Evolutionary conservation across 768 basidiomycete species (phyloP).

Genomic region (Dentipellis fragilis): DNA sequence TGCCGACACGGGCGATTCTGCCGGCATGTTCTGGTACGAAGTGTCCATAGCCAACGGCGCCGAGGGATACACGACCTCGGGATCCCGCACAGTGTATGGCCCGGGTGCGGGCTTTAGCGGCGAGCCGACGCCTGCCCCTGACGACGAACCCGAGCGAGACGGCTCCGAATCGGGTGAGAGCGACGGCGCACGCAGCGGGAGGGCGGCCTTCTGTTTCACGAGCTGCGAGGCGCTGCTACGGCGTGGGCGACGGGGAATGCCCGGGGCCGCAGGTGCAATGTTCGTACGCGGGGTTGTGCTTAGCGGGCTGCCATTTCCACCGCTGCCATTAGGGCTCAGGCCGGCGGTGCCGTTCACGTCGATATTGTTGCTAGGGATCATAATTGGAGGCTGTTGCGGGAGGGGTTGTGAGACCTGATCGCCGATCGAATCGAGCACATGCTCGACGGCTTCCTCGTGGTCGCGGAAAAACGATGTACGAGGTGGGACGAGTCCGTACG

Average conservation of each 20-base stretch:
- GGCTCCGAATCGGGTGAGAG: constrained; percentile 13
- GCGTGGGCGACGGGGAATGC: constrained; percentile 5
- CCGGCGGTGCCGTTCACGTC: not conserved
- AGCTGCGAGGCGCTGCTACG: constrained; percentile 8
- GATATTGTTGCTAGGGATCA: not conserved
- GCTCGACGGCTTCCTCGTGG: not conserved
- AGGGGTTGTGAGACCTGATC: not conserved
- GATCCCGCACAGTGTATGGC: not conserved
- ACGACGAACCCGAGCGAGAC: constrained; percentile 9
- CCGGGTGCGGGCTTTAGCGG: not conserved
- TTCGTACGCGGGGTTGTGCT: too few relatives aligned
- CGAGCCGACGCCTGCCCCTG: not conserved
- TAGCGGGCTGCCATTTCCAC: too few relatives aligned
- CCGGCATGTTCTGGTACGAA: not conserved
- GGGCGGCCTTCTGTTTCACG: constrained; percentile 5
- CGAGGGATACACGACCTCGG: constrained; percentile 1
- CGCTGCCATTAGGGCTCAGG: too few relatives aligned
- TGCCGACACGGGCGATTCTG: not conserved
- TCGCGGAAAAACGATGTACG: constrained; percentile 13
- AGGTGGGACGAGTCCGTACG: constrained; percentile 10
- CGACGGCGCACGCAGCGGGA: constrained; percentile 7
- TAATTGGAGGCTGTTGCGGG: not conserved
- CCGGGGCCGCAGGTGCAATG: not conserved
- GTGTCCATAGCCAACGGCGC: not conserved
- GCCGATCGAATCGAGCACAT: not conserved